These are phyloP conservation scores for Puccinia brachypodii DNA, from an alignment of 1,284 basidiomycete species.

Conservation along the genomic window DNA sequence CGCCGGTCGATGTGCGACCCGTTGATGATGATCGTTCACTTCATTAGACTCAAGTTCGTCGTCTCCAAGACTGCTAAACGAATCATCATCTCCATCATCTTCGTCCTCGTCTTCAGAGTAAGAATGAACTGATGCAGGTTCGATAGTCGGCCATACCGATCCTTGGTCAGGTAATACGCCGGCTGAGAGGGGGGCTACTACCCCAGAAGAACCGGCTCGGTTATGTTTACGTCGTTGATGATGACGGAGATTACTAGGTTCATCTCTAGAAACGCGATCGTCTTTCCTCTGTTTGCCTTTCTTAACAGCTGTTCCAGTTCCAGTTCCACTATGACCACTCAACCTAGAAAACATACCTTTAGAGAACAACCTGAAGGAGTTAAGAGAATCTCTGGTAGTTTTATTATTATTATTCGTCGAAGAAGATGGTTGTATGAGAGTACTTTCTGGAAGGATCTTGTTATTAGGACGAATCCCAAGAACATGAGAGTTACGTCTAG, in stretches of 20 bases:
- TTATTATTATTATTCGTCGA: not conserved
- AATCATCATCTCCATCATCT: not conserved
- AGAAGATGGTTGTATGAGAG: not conserved
- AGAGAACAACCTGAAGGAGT: not conserved
- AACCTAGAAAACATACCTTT: constrained; percentile 12
- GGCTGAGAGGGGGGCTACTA: not conserved
- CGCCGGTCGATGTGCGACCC: not conserved
- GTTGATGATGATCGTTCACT: not conserved
- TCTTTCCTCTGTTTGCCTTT: constrained; percentile 10
- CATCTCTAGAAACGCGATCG: too few species aligned
- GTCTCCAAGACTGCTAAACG: not conserved
- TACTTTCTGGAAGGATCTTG: too few species aligned
- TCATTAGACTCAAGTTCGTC: constrained; percentile 2
- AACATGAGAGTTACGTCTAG: not conserved
- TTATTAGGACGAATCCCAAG: not conserved
- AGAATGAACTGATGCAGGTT: not conserved
- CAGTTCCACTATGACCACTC: too few species aligned
- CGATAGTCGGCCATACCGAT: constrained; percentile 18
- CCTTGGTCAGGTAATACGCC: not conserved
- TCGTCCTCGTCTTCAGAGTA: constrained; percentile 8
- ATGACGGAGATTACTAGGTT: too few species aligned
- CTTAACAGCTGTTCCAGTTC: too few species aligned
- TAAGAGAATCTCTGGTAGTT: not conserved
- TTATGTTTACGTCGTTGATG: not conserved
- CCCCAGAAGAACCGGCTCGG: not conserved